phyloP scores from a whole-genome alignment of 1,284 basidiomycete genomes.

The Ustilago lituana region DNA sequence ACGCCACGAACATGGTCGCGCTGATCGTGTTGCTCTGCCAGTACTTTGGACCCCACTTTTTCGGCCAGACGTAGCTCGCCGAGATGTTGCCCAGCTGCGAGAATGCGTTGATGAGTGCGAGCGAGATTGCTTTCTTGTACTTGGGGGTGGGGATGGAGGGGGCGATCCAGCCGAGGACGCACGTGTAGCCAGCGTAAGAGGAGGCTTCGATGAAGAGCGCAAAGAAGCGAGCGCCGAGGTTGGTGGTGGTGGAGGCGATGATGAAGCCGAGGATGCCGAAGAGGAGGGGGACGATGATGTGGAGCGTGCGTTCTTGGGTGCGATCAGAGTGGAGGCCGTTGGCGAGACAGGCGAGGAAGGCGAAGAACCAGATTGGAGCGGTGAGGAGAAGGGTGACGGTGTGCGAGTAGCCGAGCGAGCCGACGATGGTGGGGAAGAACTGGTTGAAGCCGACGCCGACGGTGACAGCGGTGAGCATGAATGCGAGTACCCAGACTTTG shows the following conservation, averaged over 20 bases:
- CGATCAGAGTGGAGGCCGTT: constrained; percentile 58
- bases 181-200: constrained; percentile 49
- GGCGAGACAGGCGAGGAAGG: constrained; percentile 47
- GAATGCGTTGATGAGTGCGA: constrained; percentile 68
- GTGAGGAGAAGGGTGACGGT: constrained; percentile 54
- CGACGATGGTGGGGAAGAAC: constrained; percentile 66
- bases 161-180: constrained; percentile 52
- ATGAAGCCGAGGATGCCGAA: constrained; percentile 57
- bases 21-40: constrained; percentile 54
- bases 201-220: constrained; percentile 52
- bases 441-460: constrained; percentile 40
- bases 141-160: constrained; percentile 49
- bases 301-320: constrained; percentile 39
- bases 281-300: constrained; percentile 43
- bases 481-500: constrained; percentile 47
- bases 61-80: constrained; percentile 59
- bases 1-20: constrained; percentile 35
- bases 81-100: constrained; percentile 69
- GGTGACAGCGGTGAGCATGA: constrained; percentile 46
- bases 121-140: constrained; percentile 51
- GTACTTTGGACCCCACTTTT: constrained; percentile 52
- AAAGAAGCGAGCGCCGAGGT: constrained; percentile 46
- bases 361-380: constrained; percentile 54
- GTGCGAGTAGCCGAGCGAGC: constrained; percentile 45
- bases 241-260: constrained; percentile 42